A percentile compares a stretch with the other conserved stretches of the same genome.
Evolutionary conservation across 2,329 filamentous ascomycete species (phyloP).

Genomic region (Botrytis sinoallii): DNA sequence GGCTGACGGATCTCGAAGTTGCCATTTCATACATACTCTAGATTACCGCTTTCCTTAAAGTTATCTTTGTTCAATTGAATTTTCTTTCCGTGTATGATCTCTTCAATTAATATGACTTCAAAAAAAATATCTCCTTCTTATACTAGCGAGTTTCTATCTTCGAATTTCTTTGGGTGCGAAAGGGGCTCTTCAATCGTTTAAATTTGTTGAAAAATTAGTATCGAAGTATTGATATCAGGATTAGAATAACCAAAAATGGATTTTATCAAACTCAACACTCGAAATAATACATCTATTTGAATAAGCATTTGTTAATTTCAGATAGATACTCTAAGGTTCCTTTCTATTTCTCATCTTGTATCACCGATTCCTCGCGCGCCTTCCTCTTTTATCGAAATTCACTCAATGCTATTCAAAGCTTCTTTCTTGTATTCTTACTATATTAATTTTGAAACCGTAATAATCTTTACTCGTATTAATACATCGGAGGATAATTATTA

Average conservation of each 20-base stretch:
- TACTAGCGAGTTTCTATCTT: fast-evolving
- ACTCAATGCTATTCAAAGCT: fast-evolving
- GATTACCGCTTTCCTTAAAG: not conserved
- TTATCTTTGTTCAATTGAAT: not conserved
- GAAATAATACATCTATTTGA: not conserved
- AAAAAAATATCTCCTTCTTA: not conserved
- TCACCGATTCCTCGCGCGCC: no score
- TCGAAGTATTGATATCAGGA: not conserved
- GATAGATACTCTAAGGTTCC: not conserved
- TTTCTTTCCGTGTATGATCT: not conserved
- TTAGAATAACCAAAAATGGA: not conserved
- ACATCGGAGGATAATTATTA: not conserved
- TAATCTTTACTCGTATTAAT: not conserved
- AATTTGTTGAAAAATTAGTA: not conserved
- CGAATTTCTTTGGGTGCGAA: fast-evolving
- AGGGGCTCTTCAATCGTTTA: not conserved
- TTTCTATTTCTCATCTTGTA: no score
- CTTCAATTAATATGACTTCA: not conserved
- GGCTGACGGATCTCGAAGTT: not conserved
- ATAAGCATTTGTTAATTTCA: not conserved
- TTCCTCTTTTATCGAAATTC: not conserved
- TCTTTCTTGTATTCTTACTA: not conserved
- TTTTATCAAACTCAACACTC: no score
- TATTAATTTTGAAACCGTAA: not conserved
- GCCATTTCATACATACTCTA: not conserved